Percentiles rank a stretch among this genome's conserved stretches.
These are phyloP conservation scores for Fagus crenata DNA, from an alignment of 306 rosid species.

Conservation along the genomic window DNA sequence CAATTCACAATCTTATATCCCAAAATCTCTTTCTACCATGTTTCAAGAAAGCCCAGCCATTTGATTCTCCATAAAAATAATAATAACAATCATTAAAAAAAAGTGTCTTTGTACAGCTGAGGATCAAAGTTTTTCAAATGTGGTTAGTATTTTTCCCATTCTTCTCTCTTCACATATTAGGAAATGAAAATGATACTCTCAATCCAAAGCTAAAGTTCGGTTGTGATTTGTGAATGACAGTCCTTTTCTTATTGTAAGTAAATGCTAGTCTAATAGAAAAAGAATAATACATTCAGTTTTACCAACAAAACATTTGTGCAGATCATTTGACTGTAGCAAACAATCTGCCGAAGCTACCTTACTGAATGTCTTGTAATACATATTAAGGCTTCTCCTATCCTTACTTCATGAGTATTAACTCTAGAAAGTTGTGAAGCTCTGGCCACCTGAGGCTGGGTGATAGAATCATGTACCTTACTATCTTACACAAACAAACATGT, in stretches of 20 bases:
- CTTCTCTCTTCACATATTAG: not conserved
- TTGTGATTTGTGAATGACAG: not conserved
- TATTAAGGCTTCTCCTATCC: no score
- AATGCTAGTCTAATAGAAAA: not conserved
- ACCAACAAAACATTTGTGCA: not conserved
- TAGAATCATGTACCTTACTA: not conserved
- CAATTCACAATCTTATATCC: slow-evolving; percentile 18
- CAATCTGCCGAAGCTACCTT: not conserved
- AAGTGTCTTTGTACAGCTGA: not conserved
- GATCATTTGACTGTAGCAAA: not conserved
- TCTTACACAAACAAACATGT: not conserved
- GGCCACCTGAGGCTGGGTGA: no score
- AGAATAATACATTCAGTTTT: not conserved
- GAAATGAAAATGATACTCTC: not conserved
- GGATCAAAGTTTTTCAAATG: not conserved
- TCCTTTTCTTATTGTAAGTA: no score
- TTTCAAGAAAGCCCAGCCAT: slow-evolving; percentile 15
- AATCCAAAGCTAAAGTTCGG: not conserved
- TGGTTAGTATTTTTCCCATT: not conserved
- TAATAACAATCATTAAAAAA: not conserved
- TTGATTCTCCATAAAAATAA: not conserved
- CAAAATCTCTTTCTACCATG: slow-evolving; percentile 22
- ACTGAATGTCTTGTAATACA: no score
- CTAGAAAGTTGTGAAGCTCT: not conserved
- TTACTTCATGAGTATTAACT: no score